phyloP scores from a whole-genome alignment of 768 basidiomycete species.

The Rhizopogon vulgaris region DNA sequence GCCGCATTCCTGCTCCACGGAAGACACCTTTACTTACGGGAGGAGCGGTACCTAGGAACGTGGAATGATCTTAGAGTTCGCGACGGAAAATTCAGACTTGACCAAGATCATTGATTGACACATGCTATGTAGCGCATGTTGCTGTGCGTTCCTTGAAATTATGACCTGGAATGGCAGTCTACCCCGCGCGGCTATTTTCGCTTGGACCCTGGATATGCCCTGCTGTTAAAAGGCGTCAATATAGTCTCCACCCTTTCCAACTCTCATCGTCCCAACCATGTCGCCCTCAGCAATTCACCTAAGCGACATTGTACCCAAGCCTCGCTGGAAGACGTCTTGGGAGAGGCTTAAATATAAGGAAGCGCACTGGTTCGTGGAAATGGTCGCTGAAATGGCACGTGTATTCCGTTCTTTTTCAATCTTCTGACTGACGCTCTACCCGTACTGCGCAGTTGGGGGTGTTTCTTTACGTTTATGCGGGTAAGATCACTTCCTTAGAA shows the following conservation, averaged over 20 bases:
- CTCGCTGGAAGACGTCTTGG: constrained; percentile 39
- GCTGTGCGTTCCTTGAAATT: neutral
- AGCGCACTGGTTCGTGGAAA: constrained; percentile 50
- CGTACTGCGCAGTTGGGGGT: constrained; percentile 41
- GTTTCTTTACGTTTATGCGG: constrained; percentile 55
- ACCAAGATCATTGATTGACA: neutral
- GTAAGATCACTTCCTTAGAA: constrained; percentile 18
- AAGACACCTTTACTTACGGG: too few relatives aligned
- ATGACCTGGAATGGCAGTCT: neutral
- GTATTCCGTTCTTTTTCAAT: neutral
- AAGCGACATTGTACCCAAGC: constrained; percentile 35
- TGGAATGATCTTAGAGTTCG: neutral
- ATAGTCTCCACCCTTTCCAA: neutral
- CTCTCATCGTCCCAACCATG: constrained; percentile 10
- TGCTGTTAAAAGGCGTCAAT: neutral
- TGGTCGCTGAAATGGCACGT: constrained; percentile 55
- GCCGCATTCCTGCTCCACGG: too few relatives aligned
- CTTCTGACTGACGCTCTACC: constrained; percentile 4
- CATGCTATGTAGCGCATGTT: too few relatives aligned
- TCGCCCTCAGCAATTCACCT: constrained; percentile 28
- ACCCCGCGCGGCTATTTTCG: neutral
- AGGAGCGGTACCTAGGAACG: neutral
- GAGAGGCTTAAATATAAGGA: constrained; percentile 41
- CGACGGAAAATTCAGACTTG: neutral
- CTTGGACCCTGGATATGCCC: neutral